These are phyloP conservation scores for Discostella pseudostelligera DNA, from an alignment of 108 stramenopile genomes.

Conservation along the genomic window DNA sequence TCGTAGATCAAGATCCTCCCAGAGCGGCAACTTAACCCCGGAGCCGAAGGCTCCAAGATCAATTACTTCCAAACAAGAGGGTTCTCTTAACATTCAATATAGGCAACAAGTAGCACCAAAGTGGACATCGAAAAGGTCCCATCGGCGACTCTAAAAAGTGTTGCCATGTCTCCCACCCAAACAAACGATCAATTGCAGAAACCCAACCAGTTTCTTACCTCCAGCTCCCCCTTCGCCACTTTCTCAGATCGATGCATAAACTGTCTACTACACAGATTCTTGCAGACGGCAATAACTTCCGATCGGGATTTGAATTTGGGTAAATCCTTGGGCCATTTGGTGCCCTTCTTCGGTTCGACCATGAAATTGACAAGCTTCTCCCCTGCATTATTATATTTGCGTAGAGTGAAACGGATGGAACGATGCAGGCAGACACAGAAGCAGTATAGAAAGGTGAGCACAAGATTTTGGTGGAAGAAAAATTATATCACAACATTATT, in stretches of 20 bases:
- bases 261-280: constrained; percentile 77
- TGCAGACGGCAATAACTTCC: constrained; percentile 84
- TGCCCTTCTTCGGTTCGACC: constrained; percentile 89
- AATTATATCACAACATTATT: no score
- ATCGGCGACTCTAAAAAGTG: constrained; percentile 56
- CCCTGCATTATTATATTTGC: constrained; percentile 51
- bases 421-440: neutral
- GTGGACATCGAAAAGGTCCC: constrained; percentile 34
- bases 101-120: constrained; percentile 56
- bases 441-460: neutral
- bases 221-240: constrained; percentile 88
- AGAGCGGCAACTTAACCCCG: constrained; percentile 31
- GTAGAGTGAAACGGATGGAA: constrained; percentile 1
- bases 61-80: constrained; percentile 44
- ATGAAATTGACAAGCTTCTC: constrained; percentile 94
- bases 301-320: constrained; percentile 81
- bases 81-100: constrained; percentile 48
- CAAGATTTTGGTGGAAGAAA: no score
- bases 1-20: constrained; percentile 52
- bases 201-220: constrained; percentile 42
- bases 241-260: constrained; percentile 94
- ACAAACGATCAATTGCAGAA: neutral
- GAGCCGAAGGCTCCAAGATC: constrained; percentile 24
- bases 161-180: constrained; percentile 24
- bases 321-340: constrained; percentile 86